phyloP scores from a whole-genome alignment of 108 stramenopile genomes.

The Skeletonema tropicum region DNA sequence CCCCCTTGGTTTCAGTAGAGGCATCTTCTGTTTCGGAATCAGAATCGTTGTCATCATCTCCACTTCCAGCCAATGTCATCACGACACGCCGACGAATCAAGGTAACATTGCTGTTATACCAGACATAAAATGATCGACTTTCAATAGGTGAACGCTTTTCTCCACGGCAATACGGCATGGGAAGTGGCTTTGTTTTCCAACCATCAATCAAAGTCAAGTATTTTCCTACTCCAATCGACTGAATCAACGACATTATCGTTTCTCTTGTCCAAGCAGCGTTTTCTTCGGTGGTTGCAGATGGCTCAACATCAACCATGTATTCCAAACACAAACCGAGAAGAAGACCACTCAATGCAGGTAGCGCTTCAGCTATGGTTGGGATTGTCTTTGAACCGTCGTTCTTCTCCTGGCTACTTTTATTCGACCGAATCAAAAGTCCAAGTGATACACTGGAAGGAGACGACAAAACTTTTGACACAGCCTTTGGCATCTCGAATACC shows the following conservation, averaged over 20 bases:
- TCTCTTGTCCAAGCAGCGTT: conserved; percentile 46
- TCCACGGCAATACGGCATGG: conserved; percentile 36
- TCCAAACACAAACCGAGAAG: conserved; percentile 76
- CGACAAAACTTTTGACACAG: conserved; percentile 59
- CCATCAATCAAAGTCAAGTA: conserved; percentile 46
- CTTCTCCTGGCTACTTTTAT: background rate
- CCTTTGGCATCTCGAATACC: conserved; percentile 60
- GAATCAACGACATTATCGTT: conserved; percentile 45
- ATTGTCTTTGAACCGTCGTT: background rate
- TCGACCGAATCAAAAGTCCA: conserved; percentile 41
- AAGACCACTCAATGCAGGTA: conserved; percentile 55
- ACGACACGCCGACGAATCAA: conserved; percentile 73
- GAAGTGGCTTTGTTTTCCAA: conserved; percentile 40
- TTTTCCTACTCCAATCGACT: conserved; percentile 48
- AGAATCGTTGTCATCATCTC: conserved; percentile 36
- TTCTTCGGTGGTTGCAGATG: conserved; percentile 31
- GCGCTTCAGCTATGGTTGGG: conserved; percentile 8
- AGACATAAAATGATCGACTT: conserved; percentile 44
- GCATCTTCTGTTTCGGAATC: conserved; percentile 35
- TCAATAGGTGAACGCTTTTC: conserved; percentile 47
- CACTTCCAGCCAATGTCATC: conserved; percentile 56
- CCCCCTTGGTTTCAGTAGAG: background rate
- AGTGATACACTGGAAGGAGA: conserved; percentile 51
- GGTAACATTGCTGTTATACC: conserved; percentile 60
- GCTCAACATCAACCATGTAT: conserved; percentile 34